Evolutionary conservation across 768 basidiomycete species (phyloP), one percentile per base, ranked within the genome.

Genomic region (Boletus tylopilopsis): DNA sequence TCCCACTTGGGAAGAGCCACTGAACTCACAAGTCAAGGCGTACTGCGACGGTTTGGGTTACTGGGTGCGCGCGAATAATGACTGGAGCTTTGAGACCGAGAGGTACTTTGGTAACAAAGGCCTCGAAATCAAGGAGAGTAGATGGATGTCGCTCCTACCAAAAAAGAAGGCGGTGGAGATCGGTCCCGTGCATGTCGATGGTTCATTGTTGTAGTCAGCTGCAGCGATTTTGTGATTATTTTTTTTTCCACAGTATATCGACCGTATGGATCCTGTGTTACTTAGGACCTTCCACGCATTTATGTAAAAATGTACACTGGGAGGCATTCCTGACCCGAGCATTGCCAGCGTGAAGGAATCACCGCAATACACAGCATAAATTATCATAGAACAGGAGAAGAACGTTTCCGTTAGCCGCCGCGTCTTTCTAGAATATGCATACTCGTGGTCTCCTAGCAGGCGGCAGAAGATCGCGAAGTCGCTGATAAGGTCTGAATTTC

Each of bases 1-100:
- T 5, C 79, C 77, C 1, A 64, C 64, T 3, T 80, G 69, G 58
- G 76, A 73, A 35, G 53, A 64, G 16, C 60, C 64, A 1, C 56
- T 78, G 21, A 78, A 82, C 51, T 50, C 50, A 0, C 64, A 73
- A 25, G 71, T 81, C 5, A 56, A 60, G 22, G 55, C 56, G 4
- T 82, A 80, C 45, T 62, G 76, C 24, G 63, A 71, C 42, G 78
- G 77, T 0, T 60, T 81, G 37, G 79, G 73, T 38, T 71, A 76
- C 43, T 82, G 79, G 77, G 71, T 79, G 0, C 66, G 75, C 5
- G 78, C 72, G 1, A 73, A 73, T 50, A 67, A 77, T 15, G 64
- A 60, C 7, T 82, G 81, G 81, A 73, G 72, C 46, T 81, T 79
- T 45, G 75, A 79, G 52, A 64, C 67, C 21, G 60, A 64, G 42